These are phyloP conservation scores for Phytophthora pseudosyringae DNA, from an alignment of 352 stramenopile genomes.

Conservation along the genomic window DNA sequence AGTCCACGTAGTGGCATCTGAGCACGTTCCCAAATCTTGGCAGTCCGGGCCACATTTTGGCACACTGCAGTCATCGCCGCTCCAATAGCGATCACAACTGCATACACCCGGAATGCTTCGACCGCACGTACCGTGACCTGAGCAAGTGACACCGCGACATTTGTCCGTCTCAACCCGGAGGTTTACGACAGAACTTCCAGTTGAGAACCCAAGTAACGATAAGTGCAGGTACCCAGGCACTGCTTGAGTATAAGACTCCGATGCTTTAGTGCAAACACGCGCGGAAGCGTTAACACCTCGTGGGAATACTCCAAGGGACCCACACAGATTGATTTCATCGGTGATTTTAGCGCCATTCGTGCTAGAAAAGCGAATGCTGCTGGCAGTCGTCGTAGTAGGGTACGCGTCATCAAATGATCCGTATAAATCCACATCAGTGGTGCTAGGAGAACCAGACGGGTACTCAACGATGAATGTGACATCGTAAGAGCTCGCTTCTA, in stretches of 20 bases:
- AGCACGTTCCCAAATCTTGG: constrained; percentile 61
- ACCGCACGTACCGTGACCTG: constrained; percentile 62
- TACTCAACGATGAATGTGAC: constrained; percentile 67
- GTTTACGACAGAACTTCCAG: constrained; percentile 34
- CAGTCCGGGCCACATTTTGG: constrained; percentile 80
- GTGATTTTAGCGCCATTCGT: constrained; percentile 42
- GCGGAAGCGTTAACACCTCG: constrained; percentile 62
- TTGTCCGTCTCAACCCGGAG: constrained; percentile 69
- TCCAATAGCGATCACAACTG: constrained; percentile 78
- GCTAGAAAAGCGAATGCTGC: constrained; percentile 59
- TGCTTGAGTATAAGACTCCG: constrained; percentile 55
- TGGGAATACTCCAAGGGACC: constrained; percentile 67
- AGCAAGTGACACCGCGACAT: constrained; percentile 68
- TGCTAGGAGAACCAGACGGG: constrained; percentile 5
- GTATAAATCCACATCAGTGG: constrained; percentile 70
- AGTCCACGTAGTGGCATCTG: constrained; percentile 26
- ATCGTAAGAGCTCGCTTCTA: constrained; percentile 71
- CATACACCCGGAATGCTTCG: constrained; percentile 72
- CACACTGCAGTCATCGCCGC: constrained; percentile 72
- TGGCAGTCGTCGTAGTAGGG: constrained; percentile 58
- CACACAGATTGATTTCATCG: constrained; percentile 77
- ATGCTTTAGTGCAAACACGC: constrained; percentile 60
- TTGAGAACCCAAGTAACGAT: constrained; percentile 64
- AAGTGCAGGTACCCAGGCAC: constrained; percentile 78
- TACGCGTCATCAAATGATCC: constrained; percentile 72